These are phyloP conservation scores for Stemphylium vesicarium DNA, from an alignment of 2,329 filamentous ascomycete species.

Conservation along the genomic window DNA sequence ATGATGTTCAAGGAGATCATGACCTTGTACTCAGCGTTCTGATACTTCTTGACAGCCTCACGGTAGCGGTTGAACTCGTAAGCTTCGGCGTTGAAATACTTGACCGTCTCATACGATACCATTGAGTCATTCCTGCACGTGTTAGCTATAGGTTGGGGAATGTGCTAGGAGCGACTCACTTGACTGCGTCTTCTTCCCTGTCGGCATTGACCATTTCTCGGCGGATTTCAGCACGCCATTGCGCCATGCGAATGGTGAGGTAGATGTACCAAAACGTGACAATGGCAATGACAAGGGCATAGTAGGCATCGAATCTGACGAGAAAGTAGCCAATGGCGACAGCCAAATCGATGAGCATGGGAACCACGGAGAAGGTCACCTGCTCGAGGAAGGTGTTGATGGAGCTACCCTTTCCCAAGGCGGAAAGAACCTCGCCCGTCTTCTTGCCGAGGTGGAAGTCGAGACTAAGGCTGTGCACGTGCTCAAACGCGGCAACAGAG, in stretches of 20 bases:
- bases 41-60: constrained; percentile 62
- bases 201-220: constrained; percentile 95
- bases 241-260: constrained; percentile 93
- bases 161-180: constrained; percentile 57
- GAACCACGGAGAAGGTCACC: constrained; percentile 92
- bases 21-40: constrained; percentile 64
- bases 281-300: constrained; percentile 85
- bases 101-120: constrained; percentile 89
- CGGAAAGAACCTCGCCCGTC: constrained; percentile 93
- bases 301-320: constrained; percentile 81
- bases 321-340: constrained; percentile 85
- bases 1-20: constrained; percentile 63
- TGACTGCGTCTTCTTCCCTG: constrained; percentile 93
- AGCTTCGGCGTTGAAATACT: constrained; percentile 68
- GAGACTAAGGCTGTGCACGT: constrained; percentile 91
- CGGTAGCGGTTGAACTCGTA: constrained; percentile 66
- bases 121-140: constrained; percentile 82
- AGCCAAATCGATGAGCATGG: constrained; percentile 89
- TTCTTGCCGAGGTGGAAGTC: constrained; percentile 97
- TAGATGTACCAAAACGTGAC: constrained; percentile 97
- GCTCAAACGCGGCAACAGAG: constrained; percentile 94
- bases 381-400: constrained; percentile 98
- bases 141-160: constrained; percentile 27
- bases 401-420: constrained; percentile 91
- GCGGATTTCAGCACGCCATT: constrained; percentile 88